These are phyloP conservation scores for Teratosphaeria pseudoeucalypti DNA, from an alignment of 2,329 filamentous ascomycete species.

Conservation along the genomic window DNA sequence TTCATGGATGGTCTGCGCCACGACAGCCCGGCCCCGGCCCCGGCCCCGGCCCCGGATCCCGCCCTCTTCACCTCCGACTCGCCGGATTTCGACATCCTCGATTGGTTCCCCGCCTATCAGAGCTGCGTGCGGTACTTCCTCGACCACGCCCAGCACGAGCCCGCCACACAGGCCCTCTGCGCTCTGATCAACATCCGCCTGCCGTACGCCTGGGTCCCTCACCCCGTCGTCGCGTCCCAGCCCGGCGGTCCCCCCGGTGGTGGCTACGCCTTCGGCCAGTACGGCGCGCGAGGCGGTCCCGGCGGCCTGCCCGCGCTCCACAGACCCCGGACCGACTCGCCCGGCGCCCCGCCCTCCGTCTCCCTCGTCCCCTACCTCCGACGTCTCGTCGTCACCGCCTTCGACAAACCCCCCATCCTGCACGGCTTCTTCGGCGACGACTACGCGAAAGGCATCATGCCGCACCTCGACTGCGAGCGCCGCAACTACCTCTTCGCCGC, in stretches of 20 bases:
- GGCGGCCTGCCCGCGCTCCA: constrained; percentile 4
- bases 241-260: not conserved
- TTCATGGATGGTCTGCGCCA: not conserved
- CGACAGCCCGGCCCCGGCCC: not conserved
- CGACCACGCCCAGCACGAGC: constrained; percentile 77
- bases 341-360: constrained; percentile 32
- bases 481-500: constrained; percentile 92
- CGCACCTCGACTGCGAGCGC: constrained; percentile 77
- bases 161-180: constrained; percentile 74
- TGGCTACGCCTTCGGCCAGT: constrained; percentile 10
- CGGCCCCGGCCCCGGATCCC: not conserved
- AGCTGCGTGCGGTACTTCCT: constrained; percentile 86
- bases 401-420: constrained; percentile 76
- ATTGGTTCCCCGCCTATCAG: constrained; percentile 87
- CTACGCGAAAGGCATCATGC: constrained; percentile 69
- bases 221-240: constrained; percentile 35
- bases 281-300: constrained; percentile 29
- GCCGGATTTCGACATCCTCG: constrained; percentile 65
- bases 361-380: constrained; percentile 83
- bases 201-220: constrained; percentile 62
- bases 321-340: constrained; percentile 24
- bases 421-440: constrained; percentile 97
- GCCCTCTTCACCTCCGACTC: not conserved
- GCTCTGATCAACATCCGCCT: constrained; percentile 86
- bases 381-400: constrained; percentile 80